These are phyloP conservation scores for Starmera amethionina DNA, from an alignment of 805 yeast genomes.

Conservation along the genomic window DNA sequence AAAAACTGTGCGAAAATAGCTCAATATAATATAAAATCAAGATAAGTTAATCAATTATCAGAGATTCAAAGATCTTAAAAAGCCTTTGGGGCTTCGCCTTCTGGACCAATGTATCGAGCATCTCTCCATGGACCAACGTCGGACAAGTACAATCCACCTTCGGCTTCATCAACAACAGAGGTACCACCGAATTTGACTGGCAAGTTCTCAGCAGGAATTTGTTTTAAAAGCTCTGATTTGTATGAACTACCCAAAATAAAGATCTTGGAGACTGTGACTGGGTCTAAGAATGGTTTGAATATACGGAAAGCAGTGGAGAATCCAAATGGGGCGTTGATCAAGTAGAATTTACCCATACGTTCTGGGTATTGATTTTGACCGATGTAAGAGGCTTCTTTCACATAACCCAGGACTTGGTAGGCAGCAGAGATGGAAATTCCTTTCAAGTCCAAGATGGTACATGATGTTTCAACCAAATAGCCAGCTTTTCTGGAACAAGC, in stretches of 20 bases:
- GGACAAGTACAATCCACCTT: constrained; percentile 75
- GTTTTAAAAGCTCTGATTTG: constrained; percentile 75
- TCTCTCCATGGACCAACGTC: constrained; percentile 99
- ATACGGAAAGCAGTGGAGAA: constrained; percentile 88
- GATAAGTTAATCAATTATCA: no score
- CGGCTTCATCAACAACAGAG: constrained; percentile 53
- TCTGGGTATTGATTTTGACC: constrained; percentile 98
- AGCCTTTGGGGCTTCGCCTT: constrained; percentile 81
- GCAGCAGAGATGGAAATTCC: constrained; percentile 85
- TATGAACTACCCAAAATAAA: constrained; percentile 76
- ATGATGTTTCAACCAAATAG: constrained; percentile 81
- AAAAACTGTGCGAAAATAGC: no score
- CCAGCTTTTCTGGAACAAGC: constrained; percentile 86
- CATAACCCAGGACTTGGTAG: constrained; percentile 76
- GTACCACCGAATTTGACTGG: constrained; percentile 88
- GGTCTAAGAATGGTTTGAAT: constrained; percentile 92
- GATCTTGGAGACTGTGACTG: constrained; percentile 93
- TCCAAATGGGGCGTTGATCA: constrained; percentile 96
- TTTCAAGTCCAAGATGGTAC: constrained; percentile 91
- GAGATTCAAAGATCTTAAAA: constrained; percentile 11
- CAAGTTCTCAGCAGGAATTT: constrained; percentile 87
- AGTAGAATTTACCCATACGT: constrained; percentile 96
- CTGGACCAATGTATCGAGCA: constrained; percentile 79
- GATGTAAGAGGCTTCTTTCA: constrained; percentile 84
- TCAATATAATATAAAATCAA: no score